Evolutionary conservation across 2,329 filamentous ascomycete genomes (phyloP), one percentile per base, ranked within the genome.

Genomic region (Botrytis fabae): DNA sequence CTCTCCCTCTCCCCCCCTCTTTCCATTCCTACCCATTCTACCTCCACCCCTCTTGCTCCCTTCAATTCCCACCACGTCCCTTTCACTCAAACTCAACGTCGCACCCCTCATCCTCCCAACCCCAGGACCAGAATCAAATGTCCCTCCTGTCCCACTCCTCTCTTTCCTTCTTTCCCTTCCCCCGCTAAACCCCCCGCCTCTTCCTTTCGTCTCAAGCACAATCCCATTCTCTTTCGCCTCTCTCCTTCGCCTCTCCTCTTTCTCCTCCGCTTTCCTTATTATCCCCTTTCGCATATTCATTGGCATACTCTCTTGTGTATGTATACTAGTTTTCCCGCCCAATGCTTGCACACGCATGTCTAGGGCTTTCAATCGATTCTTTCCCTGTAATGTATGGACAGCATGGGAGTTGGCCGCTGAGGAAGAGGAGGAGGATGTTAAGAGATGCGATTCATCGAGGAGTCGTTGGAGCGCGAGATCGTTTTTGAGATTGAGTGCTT

Each of bases 211-310:
- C 85, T 98, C 96, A 48, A 98, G 84, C 66, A 98, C 90, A 78
- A 98, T 91, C 9, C 95, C 96, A 78, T 95, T 97, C 85, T 98
- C 95, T 79, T 87, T 89, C 2, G 96, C 96, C 81, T 97, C 93
- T 59, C 85, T 86, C 54, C 95, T 86, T 69, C 95, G 85, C 84
- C 88, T 92, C 20, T 87, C 84, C 81, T 98, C 95, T 74, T 88
- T 89, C 42, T 85, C 82, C 2, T 81, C 85, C 35, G 88, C 88
- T 70, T 94, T 93, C 1, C 88, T 87, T 25, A 85, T 84, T 74
- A 98, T 98, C n/a, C 95, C 95, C 83, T 92, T 94, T 74, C 94
- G 89, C 80, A 95, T 91, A 60, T 90, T 84, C 87, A 97, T 92
- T 28, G 96, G 95, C 94, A 98, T 97, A 78, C 92, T 95, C 73